These are phyloP conservation scores for Sonneratia caseolaris DNA, from an alignment of 345 rosid species.

Conservation along the genomic window DNA sequence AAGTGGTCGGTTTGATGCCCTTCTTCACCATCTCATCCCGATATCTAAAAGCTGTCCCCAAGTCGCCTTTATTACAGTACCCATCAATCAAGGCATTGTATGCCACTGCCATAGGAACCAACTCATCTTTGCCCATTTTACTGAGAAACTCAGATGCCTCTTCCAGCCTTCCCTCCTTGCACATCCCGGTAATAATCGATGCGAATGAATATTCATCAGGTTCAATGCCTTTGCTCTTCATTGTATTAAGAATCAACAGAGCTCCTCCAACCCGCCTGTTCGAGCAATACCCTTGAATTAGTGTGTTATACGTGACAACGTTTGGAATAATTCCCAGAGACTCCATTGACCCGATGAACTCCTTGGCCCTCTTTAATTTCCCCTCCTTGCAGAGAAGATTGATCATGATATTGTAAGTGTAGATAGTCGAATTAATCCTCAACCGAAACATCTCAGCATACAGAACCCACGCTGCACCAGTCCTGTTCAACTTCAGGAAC, in stretches of 20 bases:
- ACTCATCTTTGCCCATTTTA: constrained; percentile 52
- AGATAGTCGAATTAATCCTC: constrained; percentile 58
- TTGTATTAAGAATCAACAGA: constrained; percentile 42
- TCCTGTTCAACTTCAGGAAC: constrained; percentile 46
- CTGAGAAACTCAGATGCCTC: constrained; percentile 47
- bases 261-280: constrained; percentile 67
- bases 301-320: constrained; percentile 64
- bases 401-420: constrained; percentile 82
- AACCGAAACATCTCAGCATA: constrained; percentile 92
- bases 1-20: constrained; percentile 55
- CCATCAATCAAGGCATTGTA: constrained; percentile 79
- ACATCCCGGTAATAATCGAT: constrained; percentile 69
- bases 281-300: constrained; percentile 65
- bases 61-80: constrained; percentile 53
- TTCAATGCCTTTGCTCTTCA: constrained; percentile 49
- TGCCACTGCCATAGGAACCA: constrained; percentile 63
- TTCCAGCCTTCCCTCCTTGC: constrained; percentile 59
- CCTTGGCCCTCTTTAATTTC: constrained; percentile 19
- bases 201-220: constrained; percentile 71
- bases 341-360: constrained; percentile 49
- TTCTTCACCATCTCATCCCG: constrained; percentile 69
- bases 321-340: constrained; percentile 55
- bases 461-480: constrained; percentile 61
- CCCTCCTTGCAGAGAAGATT: constrained; percentile 80
- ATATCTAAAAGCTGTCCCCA: constrained; percentile 51